Percentiles rank a stretch among this genome's conserved stretches.
phyloP scores from a whole-genome alignment of 2,329 filamentous ascomycete species.

The Proliferodiscus dingleyae region DNA sequence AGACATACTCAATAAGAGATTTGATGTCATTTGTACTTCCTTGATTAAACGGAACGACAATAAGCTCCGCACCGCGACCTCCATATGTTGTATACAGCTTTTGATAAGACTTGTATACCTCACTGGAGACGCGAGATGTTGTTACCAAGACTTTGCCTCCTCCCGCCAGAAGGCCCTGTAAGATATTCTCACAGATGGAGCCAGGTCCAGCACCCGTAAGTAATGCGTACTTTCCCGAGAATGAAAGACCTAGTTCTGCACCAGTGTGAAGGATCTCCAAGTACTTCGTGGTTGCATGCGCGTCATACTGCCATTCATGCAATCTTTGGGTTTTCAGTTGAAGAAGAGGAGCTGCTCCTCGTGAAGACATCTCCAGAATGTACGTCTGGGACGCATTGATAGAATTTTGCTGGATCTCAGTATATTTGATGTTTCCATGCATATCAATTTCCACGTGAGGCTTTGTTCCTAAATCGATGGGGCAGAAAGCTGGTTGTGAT shows the following conservation, averaged over 20 bases:
- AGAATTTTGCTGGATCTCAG: slow-evolving; percentile 63
- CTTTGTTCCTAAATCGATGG: slow-evolving; percentile 86
- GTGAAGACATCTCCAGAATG: slow-evolving; percentile 62
- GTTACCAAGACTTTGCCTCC: slow-evolving; percentile 96
- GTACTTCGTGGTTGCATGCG: slow-evolving; percentile 91
- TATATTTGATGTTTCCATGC: slow-evolving; percentile 86
- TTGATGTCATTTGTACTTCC: slow-evolving; percentile 98
- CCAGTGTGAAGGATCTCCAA: slow-evolving; percentile 87
- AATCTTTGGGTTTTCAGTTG: slow-evolving; percentile 92
- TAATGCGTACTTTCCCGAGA: slow-evolving; percentile 89
- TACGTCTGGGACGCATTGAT: slow-evolving; percentile 47
- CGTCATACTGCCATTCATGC: slow-evolving; percentile 98
- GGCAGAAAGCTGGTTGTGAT: slow-evolving; percentile 86
- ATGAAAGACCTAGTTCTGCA: slow-evolving; percentile 81
- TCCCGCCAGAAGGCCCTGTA: slow-evolving; percentile 93
- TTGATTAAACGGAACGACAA: slow-evolving; percentile 98
- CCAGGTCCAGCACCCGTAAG: slow-evolving; percentile 98
- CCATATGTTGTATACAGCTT: slow-evolving; percentile 96
- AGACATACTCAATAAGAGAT: slow-evolving; percentile 91
- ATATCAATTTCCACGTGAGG: slow-evolving; percentile 86
- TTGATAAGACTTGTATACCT: slow-evolving; percentile 99
- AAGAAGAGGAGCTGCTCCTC: slow-evolving; percentile 95
- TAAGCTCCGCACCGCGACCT: slow-evolving; percentile 88
- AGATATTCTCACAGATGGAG: slow-evolving; percentile 93
- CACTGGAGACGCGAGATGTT: slow-evolving; percentile 90